These are phyloP conservation scores for Phlyctochytrium planicorne DNA, from an alignment of 192 early-diverging fungal genomes.

Conservation along the genomic window DNA sequence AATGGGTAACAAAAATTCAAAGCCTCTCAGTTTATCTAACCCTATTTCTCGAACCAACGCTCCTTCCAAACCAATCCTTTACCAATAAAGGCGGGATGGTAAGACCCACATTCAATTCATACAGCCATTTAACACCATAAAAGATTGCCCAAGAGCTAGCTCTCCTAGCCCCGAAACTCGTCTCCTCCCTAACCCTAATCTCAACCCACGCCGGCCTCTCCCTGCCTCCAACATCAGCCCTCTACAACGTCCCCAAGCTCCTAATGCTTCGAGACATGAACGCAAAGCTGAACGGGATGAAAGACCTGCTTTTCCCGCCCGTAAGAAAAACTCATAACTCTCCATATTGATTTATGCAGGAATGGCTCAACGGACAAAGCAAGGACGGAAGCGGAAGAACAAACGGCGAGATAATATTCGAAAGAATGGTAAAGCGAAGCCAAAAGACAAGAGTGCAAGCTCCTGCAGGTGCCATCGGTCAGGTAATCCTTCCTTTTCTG, in stretches of 20 bases:
- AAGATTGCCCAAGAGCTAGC: slow-evolving; percentile 82
- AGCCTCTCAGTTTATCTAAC: background rate
- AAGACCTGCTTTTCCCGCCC: slow-evolving; percentile 36
- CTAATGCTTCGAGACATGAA: slow-evolving; percentile 22
- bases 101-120: background rate
- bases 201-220: slow-evolving; percentile 57
- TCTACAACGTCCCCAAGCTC: slow-evolving; percentile 13
- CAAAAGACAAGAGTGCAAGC: background rate
- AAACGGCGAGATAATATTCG: slow-evolving; percentile 4
- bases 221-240: slow-evolving; percentile 29
- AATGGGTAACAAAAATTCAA: slow-evolving; percentile 64
- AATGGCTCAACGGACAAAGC: slow-evolving; percentile 32
- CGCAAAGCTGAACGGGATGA: slow-evolving; percentile 13
- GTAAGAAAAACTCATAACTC: no score
- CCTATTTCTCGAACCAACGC: no score
- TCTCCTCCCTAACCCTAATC: slow-evolving; percentile 59
- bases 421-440: background rate
- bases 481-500: background rate
- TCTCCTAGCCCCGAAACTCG: slow-evolving; percentile 51
- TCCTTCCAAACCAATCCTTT: background rate
- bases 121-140: slow-evolving; percentile 8
- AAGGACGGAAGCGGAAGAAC: background rate
- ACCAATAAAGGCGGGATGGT: no score
- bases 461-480: slow-evolving; percentile 12
- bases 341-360: no score